These are phyloP conservation scores for Globisporangium middletonii DNA, from an alignment of 352 stramenopile genomes.

Conservation along the genomic window DNA sequence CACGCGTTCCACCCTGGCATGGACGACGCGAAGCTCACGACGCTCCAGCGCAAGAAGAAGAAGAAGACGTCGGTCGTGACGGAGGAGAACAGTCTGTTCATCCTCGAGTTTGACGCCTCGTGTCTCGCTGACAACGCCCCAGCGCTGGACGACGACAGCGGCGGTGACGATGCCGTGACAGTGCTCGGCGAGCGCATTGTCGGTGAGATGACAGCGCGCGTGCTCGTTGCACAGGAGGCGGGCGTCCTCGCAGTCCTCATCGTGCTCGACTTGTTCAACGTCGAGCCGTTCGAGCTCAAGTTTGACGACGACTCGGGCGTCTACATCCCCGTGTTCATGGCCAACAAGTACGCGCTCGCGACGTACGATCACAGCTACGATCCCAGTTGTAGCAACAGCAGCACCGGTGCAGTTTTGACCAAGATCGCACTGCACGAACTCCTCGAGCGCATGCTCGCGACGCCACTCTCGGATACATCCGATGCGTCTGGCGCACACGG, in stretches of 20 bases:
- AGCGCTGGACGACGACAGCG: background rate
- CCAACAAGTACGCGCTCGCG: constrained; percentile 18
- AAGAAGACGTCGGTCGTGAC: constrained; percentile 27
- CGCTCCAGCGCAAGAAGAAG: constrained; percentile 36
- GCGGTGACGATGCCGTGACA: background rate
- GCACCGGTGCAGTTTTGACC: too few relatives aligned
- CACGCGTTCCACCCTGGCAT: constrained; percentile 51
- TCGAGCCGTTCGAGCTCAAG: constrained; percentile 48
- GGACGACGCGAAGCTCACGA: constrained; percentile 25
- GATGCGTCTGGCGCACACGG: background rate
- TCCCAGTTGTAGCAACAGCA: background rate
- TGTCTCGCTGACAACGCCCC: constrained; percentile 1
- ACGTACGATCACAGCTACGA: background rate
- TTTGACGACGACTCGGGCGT: constrained; percentile 43
- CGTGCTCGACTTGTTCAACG: constrained; percentile 53
- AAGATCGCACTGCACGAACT: constrained; percentile 18
- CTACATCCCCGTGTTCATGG: constrained; percentile 72
- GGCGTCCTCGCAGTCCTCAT: constrained; percentile 52
- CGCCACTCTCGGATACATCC: background rate
- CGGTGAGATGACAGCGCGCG: constrained; percentile 33
- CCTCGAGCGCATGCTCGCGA: constrained; percentile 18
- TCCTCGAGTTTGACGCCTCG: constrained; percentile 37
- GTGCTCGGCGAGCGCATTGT: constrained; percentile 33
- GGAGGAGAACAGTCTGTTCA: constrained; percentile 34
- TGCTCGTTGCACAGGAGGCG: constrained; percentile 53